Conservation (phyloP, 257 asterid species). For the Solanum sitiens region DNA sequence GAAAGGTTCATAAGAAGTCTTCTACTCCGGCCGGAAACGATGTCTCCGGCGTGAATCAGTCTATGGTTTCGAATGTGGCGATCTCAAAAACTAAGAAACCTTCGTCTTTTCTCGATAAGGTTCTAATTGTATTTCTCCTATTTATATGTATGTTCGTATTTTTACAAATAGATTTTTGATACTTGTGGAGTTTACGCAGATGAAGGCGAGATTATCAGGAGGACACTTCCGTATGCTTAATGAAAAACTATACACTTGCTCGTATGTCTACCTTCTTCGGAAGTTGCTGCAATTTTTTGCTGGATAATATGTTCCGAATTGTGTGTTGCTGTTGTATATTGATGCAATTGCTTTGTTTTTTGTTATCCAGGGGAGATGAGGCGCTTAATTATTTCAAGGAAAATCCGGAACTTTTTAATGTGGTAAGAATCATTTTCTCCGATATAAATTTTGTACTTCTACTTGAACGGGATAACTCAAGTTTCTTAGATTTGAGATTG, state of each 20-base stretch:
- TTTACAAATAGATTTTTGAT: neutral
- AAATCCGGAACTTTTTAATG: slow-evolving; percentile 67
- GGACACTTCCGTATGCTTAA: slow-evolving; percentile 92
- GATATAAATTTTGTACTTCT: neutral
- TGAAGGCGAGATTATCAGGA: slow-evolving; percentile 81
- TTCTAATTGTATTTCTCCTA: neutral
- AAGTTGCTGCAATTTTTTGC: neutral
- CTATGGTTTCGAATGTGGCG: slow-evolving; percentile 11
- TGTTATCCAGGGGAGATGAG: slow-evolving; percentile 58
- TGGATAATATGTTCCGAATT: neutral
- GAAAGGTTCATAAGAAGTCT: slow-evolving; percentile 10
- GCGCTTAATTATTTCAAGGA: slow-evolving; percentile 70
- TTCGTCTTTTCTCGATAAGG: slow-evolving; percentile 71
- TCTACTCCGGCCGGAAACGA: neutral
- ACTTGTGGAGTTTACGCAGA: slow-evolving; percentile 25
- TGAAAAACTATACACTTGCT: slow-evolving; percentile 95
- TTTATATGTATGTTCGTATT: neutral
- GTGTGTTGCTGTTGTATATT: too few relatives aligned
- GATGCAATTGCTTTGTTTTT: neutral
- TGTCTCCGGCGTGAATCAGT: neutral
- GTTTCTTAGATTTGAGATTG: neutral
- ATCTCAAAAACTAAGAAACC: slow-evolving; percentile 26
- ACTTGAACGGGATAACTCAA: neutral
- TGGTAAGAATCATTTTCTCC: slow-evolving; percentile 41
- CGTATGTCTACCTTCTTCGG: slow-evolving; percentile 18